Conservation (phyloP, 345 rosid genomes). For the Gossypium australe region DNA sequence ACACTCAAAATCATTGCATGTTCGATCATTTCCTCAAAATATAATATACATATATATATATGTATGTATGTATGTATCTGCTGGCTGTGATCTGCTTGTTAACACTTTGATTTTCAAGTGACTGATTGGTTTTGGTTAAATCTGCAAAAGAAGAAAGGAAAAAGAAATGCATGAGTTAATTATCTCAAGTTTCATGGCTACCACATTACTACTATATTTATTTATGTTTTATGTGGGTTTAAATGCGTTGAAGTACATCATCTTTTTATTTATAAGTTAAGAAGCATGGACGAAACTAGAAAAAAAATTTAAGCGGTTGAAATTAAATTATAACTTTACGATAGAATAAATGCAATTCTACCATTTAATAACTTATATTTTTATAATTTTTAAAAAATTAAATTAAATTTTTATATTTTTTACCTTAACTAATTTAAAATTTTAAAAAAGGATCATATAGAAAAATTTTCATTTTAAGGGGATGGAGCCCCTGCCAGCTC, state of each 20-base stretch:
- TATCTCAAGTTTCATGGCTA: background rate
- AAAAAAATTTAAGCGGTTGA: too few species aligned
- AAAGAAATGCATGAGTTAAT: slow-evolving; percentile 1
- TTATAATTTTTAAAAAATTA: too few species aligned
- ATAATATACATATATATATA: background rate
- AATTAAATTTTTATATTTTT: too few species aligned
- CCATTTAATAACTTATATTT: too few species aligned
- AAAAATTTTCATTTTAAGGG: too few species aligned
- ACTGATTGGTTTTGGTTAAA: slow-evolving; percentile 6
- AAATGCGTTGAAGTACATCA: rapidly evolving
- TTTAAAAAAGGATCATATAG: too few species aligned
- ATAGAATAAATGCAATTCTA: too few species aligned
- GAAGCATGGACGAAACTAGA: rapidly evolving
- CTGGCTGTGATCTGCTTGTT: background rate
- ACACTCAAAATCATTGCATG: slow-evolving; percentile 8
- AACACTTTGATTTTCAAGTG: slow-evolving; percentile 6
- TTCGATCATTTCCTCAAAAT: background rate
- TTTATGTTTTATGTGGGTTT: too few species aligned
- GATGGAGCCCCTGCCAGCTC: too few species aligned
- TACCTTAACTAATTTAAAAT: too few species aligned
- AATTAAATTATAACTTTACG: too few species aligned
- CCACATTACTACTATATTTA: background rate
- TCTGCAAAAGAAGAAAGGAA: slow-evolving; percentile 6
- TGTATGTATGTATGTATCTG: background rate
- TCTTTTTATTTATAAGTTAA: too few species aligned